Base-by-base conservation (phyloP, 2,329 filamentous ascomycete species). In the Arthrobotrys sphaeroides region DNA sequence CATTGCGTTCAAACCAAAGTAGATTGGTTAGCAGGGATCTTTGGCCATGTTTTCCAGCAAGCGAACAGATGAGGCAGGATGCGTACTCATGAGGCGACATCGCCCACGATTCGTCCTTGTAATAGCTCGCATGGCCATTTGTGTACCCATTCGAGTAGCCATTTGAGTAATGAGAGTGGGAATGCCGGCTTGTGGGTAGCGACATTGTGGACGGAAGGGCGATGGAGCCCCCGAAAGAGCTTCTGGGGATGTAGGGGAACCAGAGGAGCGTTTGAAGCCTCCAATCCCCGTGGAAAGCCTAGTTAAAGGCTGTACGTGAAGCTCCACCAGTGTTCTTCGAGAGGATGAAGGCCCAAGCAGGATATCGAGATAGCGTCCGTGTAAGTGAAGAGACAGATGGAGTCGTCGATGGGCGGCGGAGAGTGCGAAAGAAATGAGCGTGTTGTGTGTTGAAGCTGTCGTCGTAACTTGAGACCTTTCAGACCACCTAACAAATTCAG, bases 11-110 rank as follows among this genome's bases (percentile, higher is more conserved):
- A 40, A 16, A 55, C 20, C 16, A 38, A 40, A 60, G 7, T 49
- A 12, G 5, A 36, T 24, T 20, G 47, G 33, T 72, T 70, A 77
- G 66, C 67, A 61, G 43, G 36, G 45, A 53, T 53, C 38, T 33
- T 38, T 22, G 51, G 31, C 28, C 51, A 55, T 12, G 24, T 33
- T 24, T 65, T 18, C 13, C 3, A 22, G 28, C 20, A 53, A 64
- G 20, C 55, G 31, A 64, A 36, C 60, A 31, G n/a, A 26, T 22
- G 26, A 47, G 20, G 59, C 24, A 47, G 10, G 26, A 10, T 59
- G 20, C 67, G 24, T 77, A 77, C 73, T 72, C 49, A 31, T 77
- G 59, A 47, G 73, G 73, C 20, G 73, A 77, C 60, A 72, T 72
- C 28, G 64, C 59, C 53, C 53, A 73, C 20, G 66, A 77, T 45